Conservation (phyloP, 2,329 filamentous ascomycete genomes). For the Tolypocladium tundrense region DNA sequence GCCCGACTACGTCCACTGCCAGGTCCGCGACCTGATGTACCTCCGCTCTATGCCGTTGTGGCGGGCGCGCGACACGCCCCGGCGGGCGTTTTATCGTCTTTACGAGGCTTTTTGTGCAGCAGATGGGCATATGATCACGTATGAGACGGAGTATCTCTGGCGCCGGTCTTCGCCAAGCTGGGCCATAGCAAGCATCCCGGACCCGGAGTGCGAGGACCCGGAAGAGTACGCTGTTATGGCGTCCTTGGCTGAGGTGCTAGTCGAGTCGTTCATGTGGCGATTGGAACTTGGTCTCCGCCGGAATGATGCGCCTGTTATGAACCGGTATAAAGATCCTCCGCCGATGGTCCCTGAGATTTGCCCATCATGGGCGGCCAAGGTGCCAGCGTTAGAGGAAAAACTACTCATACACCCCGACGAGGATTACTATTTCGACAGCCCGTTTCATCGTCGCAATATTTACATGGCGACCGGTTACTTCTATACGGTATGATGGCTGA, state of each 20-base stretch:
- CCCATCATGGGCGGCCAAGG: constrained; percentile 3
- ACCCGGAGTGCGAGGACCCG: constrained; percentile 8
- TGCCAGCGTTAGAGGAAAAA: constrained; percentile 1
- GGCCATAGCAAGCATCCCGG: constrained; percentile 8
- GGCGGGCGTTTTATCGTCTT: constrained; percentile 14
- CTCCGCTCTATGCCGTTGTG: constrained; percentile 8
- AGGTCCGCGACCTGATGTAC: constrained; percentile 4
- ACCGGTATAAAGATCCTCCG: background rate
- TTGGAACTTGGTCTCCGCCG: constrained; percentile 11
- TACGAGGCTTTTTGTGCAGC: constrained; percentile 16
- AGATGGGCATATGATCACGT: constrained; percentile 12
- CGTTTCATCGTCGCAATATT: constrained; percentile 6
- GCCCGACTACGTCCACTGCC: constrained; percentile 2
- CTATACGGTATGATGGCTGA: constrained; percentile 7
- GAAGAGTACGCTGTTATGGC: constrained; percentile 15
- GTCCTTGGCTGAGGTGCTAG: constrained; percentile 11
- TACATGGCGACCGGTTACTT: constrained; percentile 5
- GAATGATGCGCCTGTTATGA: constrained; percentile 1
- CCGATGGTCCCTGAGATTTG: constrained; percentile 1
- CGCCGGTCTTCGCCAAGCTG: constrained; percentile 9
- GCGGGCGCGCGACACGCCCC: constrained; percentile 14
- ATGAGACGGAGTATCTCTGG: constrained; percentile 18
- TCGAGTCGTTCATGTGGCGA: constrained; percentile 14
- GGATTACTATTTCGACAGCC: constrained; percentile 3
- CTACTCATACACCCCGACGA: constrained; percentile 2